Evolutionary conservation across 257 asterid genomes (phyloP).

Genomic region (Nicotiana tabacum): DNA sequence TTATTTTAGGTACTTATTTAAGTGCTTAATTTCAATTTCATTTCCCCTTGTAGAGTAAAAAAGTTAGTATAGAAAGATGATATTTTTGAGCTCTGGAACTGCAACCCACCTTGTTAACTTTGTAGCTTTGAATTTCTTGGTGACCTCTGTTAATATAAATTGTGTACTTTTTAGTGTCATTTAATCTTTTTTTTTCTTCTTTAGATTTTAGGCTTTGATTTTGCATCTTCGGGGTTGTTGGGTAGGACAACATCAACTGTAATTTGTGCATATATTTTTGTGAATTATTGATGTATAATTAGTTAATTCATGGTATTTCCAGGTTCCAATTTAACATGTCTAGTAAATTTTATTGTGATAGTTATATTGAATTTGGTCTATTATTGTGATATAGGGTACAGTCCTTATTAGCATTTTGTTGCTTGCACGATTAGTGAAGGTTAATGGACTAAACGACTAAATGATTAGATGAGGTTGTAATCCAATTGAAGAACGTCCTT

Average conservation of each 20-base stretch:
- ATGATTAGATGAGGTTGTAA: not conserved
- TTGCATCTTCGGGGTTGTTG: not conserved
- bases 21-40: slow-evolving; percentile 14
- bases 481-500: slow-evolving; percentile 8
- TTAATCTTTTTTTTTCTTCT: not conserved
- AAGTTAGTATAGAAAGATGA: slow-evolving; percentile 31
- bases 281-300: not conserved
- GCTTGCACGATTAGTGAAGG: slow-evolving; percentile 28
- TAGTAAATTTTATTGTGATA: not conserved
- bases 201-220: slow-evolving; percentile 2
- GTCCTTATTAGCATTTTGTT: slow-evolving; percentile 8
- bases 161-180: slow-evolving; percentile 26
- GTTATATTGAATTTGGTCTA: not conserved
- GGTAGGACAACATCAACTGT: slow-evolving; percentile 8
- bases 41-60: slow-evolving; percentile 22
- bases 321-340: too few species aligned
- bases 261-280: slow-evolving; percentile 21
- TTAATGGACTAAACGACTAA: not conserved
- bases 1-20: slow-evolving; percentile 3
- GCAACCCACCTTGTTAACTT: slow-evolving; percentile 15
- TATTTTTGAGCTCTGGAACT: slow-evolving; percentile 23
- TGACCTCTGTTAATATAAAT: slow-evolving; percentile 1
- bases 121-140: not conserved
- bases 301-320: not conserved
- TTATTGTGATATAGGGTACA: slow-evolving; percentile 20